These are phyloP conservation scores for Pelargonium australe DNA, from an alignment of 441 rosid species.

Conservation along the genomic window DNA sequence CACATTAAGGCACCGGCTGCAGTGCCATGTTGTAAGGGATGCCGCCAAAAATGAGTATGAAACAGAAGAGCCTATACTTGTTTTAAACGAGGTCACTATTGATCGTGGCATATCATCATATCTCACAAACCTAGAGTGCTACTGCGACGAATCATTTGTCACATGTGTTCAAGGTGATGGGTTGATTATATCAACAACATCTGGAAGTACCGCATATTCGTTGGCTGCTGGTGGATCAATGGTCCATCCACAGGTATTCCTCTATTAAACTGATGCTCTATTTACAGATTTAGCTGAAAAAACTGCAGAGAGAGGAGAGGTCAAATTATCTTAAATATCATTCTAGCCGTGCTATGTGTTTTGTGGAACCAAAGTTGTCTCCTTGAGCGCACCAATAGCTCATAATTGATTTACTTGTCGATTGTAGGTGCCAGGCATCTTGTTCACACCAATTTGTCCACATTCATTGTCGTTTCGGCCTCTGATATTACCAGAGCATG, in stretches of 20 bases:
- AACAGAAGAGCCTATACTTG: constrained; percentile 71
- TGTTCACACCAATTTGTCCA: constrained; percentile 96
- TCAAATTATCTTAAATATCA: no score
- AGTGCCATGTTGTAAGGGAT: constrained; percentile 74
- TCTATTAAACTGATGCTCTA: background rate
- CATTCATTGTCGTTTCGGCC: constrained; percentile 97
- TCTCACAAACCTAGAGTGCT: constrained; percentile 97
- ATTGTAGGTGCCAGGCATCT: constrained; percentile 90
- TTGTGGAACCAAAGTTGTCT: no score
- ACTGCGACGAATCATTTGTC: constrained; percentile 85
- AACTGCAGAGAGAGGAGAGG: no score
- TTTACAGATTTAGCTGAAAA: no score
- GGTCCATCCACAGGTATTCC: constrained; percentile 95
- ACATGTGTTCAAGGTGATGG: constrained; percentile 98
- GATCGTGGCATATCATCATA: constrained; percentile 92
- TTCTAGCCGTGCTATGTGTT: no score
- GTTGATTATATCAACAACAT: constrained; percentile 90
- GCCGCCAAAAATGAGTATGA: constrained; percentile 69
- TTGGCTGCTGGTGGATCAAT: constrained; percentile 99
- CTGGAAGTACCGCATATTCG: constrained; percentile 98
- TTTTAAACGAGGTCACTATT: constrained; percentile 89
- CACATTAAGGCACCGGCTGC: constrained; percentile 81
- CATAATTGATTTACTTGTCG: no score
- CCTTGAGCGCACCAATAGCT: no score
- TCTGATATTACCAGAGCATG: constrained; percentile 89